Evolutionary conservation across 2,329 filamentous ascomycete species (phyloP), one percentile per base, ranked within the genome.

Genomic region (Monosporascus sp.): DNA sequence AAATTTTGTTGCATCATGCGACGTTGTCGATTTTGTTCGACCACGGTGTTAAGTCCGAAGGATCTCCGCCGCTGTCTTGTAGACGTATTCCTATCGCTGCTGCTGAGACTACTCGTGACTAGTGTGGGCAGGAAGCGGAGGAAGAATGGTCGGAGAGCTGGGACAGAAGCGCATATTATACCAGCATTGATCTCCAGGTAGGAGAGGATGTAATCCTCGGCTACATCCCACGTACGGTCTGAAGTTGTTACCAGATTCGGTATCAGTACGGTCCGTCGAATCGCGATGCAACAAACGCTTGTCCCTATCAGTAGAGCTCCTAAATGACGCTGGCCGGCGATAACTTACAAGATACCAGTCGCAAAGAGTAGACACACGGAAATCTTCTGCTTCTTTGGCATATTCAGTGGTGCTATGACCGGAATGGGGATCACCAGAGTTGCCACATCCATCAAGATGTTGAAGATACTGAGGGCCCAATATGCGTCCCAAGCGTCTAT

Each of bases 101-200:
- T 37, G n/a, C 28, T 44, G 14, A 14, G 3, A 20, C 3, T n/a
- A 15, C 18, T 44, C 41, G 4, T 41, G 26, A 60, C 28, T 8
- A 60, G 47, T 46, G 50, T 24, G 1, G 59, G 59, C 6, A 61
- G 37, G 47, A 59, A 58, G 2, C 53, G 58, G 26, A 56, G 26
- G 38, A 61, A 56, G 49, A 61, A 58, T 11, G 59, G 59, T 44
- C 60, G 60, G n/a, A 60, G 55, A 15, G 58, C 55, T 2, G 58
- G 38, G n/a, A 61, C 51, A 17, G 48, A 53, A 7, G 51, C 51
- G 41, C 51, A 53, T 18, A 53, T 26, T 18, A 53, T 35, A 43
- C 51, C 48, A n/a, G 35, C 46, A 37, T 51, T 53, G 18, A 47
- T 48, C 43, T 53, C 51, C 26, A 53, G 35, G 40, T 46, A 53